Evolutionary conservation across 2,329 filamentous ascomycete species (phyloP).

Genomic region (Pseudogymnoascus sp.): DNA sequence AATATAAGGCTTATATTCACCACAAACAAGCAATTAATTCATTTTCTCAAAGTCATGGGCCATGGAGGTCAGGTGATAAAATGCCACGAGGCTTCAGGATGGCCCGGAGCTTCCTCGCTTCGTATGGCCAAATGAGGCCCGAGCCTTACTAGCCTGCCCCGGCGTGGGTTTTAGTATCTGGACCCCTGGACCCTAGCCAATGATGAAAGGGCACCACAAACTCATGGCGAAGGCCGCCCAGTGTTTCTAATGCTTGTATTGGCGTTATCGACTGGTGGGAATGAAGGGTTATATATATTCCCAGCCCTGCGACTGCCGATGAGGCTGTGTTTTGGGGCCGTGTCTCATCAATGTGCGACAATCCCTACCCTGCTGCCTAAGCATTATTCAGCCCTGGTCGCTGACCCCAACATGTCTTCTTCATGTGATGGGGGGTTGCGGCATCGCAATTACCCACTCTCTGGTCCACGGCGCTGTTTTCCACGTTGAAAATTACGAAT

Average conservation of each 20-base stretch:
- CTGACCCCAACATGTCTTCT: not conserved
- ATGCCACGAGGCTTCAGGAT: not conserved
- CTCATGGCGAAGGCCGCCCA: not conserved
- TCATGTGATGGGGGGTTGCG: not conserved
- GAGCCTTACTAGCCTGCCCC: not conserved
- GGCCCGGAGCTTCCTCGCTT: not conserved
- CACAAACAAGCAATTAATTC: not conserved
- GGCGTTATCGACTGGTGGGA: slow-evolving; percentile 1
- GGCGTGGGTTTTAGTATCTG: not conserved
- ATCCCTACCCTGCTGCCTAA: not conserved
- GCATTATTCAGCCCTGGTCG: not conserved
- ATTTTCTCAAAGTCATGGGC: not conserved
- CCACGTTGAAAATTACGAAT: not conserved
- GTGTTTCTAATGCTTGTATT: not conserved
- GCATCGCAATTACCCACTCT: not conserved
- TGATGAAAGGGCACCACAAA: not conserved
- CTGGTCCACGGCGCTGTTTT: not conserved
- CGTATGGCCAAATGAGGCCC: not conserved
- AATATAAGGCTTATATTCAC: not conserved
- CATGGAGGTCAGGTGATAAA: not conserved
- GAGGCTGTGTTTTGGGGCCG: not conserved
- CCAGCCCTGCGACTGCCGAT: not conserved
- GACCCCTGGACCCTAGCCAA: not conserved
- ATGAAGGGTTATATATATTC: not conserved
- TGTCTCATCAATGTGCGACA: not conserved